A percentile compares a stretch with the other conserved stretches of the same genome.
Conservation (phyloP, 2,329 filamentous ascomycete species). For the Sporothrix pseudoabietina region DNA sequence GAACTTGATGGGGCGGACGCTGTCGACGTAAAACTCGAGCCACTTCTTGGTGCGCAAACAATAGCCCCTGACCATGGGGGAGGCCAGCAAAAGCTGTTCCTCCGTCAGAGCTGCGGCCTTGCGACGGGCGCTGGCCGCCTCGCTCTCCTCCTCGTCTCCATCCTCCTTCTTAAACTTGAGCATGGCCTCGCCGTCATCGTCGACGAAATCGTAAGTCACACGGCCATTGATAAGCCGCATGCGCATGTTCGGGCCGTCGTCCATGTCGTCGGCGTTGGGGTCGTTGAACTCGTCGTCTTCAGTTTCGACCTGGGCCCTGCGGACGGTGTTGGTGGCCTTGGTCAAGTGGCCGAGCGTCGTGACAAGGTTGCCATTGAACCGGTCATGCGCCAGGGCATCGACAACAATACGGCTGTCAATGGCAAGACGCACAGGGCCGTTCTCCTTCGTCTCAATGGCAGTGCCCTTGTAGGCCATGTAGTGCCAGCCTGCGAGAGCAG, state of each 20-base stretch:
- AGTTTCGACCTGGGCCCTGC: conserved; percentile 27
- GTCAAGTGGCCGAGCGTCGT: conserved; percentile 22
- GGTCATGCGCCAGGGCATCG: conserved; percentile 38
- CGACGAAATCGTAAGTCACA: neutral
- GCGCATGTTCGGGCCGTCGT: neutral
- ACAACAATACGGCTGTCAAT: conserved; percentile 41
- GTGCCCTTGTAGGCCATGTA: conserved; percentile 47
- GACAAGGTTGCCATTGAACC: conserved; percentile 29
- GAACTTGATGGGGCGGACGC: conserved; percentile 48
- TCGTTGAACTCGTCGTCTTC: conserved; percentile 28
- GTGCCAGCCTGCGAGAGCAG: conserved; percentile 47
- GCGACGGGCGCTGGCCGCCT: conserved; percentile 26
- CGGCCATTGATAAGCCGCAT: neutral
- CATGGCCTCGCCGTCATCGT: conserved; percentile 19
- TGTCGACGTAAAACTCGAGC: conserved; percentile 51
- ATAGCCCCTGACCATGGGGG: conserved; percentile 47
- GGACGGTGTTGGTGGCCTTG: conserved; percentile 16
- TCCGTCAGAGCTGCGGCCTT: conserved; percentile 34
- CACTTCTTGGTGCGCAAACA: conserved; percentile 48
- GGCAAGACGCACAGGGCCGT: conserved; percentile 28
- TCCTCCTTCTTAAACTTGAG: conserved; percentile 1
- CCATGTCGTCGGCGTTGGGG: neutral
- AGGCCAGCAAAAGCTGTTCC: conserved; percentile 38
- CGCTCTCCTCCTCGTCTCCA: conserved; percentile 12
- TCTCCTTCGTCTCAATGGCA: conserved; percentile 35